Percentiles rank a stretch among this genome's conserved stretches.
Evolutionary conservation across 148 eudicot genomes (phyloP).

Genomic region (Agrostemma githago): DNA sequence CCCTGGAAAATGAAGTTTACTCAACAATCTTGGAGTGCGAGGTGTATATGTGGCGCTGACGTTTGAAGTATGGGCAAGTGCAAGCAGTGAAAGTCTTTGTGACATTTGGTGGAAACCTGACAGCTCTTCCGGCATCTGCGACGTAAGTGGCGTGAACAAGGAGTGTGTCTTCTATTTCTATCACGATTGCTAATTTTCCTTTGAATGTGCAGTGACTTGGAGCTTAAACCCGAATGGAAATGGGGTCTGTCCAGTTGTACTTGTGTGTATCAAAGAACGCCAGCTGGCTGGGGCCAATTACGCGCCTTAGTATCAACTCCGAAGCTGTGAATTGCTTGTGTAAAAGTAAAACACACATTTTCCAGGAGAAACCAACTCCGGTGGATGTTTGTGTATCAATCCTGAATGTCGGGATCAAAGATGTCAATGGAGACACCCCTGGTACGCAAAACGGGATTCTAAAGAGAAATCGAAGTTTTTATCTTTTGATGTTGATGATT

Average conservation of each 20-base stretch:
- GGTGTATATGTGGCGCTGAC: neutral
- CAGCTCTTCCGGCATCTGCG: constrained; percentile 93
- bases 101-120: constrained; percentile 83
- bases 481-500: neutral
- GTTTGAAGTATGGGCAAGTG: neutral
- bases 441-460: neutral
- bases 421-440: neutral
- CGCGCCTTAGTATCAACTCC: neutral
- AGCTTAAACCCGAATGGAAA: constrained; percentile 91
- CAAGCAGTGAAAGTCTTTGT: neutral
- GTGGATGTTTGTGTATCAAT: neutral
- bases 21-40: neutral
- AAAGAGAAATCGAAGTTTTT: neutral
- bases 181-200: constrained; percentile 12
- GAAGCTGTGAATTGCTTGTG: too few relatives aligned
- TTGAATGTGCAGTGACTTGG: constrained; percentile 72
- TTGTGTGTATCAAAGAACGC: constrained; percentile 57
- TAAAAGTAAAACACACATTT: too few relatives aligned
- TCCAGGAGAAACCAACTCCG: too few relatives aligned
- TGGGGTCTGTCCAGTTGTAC: constrained; percentile 80
- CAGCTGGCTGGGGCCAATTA: neutral
- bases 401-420: neutral
- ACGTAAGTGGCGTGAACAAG: constrained; percentile 73
- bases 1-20: neutral
- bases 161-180: neutral